Evolutionary conservation across 768 basidiomycete species (phyloP).

Genomic region (Lactarius deliciosus): DNA sequence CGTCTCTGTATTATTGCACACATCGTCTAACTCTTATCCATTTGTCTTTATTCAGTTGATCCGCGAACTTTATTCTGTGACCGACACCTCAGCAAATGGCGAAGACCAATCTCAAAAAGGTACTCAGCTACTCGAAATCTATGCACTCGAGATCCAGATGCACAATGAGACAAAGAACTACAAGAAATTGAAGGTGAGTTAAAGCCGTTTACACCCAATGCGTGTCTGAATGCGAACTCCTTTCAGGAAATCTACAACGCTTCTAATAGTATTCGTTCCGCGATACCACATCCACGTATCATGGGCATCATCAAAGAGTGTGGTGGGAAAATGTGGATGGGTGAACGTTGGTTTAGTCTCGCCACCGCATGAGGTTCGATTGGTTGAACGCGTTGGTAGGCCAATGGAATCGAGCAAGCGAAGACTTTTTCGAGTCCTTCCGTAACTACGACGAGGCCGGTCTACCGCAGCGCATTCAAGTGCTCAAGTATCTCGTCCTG

Average conservation of each 20-base stretch:
- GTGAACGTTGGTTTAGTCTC: constrained; percentile 66
- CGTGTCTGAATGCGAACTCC: not conserved
- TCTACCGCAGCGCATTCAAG: constrained; percentile 94
- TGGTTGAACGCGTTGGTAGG: constrained; percentile 45
- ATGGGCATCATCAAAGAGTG: constrained; percentile 99
- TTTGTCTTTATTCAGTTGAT: constrained; percentile 53
- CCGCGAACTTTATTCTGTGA: constrained; percentile 69
- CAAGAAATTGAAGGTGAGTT: constrained; percentile 85
- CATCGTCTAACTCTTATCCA: constrained; percentile 1
- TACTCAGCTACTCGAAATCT: constrained; percentile 93
- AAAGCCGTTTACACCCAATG: not conserved
- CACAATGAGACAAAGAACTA: constrained; percentile 94
- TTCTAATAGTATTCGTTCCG: constrained; percentile 86
- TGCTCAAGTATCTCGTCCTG: constrained; percentile 95
- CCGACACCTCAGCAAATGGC: constrained; percentile 57
- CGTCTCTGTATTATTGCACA: constrained; percentile 16
- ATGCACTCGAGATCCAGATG: constrained; percentile 99
- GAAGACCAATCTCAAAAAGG: constrained; percentile 91
- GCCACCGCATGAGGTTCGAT: not conserved
- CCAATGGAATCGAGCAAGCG: constrained; percentile 95
- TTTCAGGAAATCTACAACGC: constrained; percentile 95
- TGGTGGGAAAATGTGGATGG: constrained; percentile 99
- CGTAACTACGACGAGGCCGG: constrained; percentile 98
- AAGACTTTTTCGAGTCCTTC: constrained; percentile 99
- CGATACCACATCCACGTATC: constrained; percentile 96